phyloP scores from a whole-genome alignment of 1,284 basidiomycete species.

The Golubevia pallescens region DNA sequence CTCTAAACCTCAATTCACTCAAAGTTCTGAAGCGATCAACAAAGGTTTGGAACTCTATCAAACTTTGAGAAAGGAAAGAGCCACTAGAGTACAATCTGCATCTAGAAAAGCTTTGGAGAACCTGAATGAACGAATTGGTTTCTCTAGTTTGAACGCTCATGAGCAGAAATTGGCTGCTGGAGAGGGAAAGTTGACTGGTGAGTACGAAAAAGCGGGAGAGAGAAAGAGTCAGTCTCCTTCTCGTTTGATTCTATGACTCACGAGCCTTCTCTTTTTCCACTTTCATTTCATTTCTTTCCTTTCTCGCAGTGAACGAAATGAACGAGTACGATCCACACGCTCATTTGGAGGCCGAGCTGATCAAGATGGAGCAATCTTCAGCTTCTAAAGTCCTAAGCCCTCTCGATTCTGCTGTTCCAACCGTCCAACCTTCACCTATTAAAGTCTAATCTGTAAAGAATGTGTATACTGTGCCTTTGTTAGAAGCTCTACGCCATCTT shows the following conservation, averaged over 20 bases:
- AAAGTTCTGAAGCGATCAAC: constrained; percentile 38
- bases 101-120: constrained; percentile 63
- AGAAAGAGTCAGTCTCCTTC: not conserved
- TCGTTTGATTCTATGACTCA: constrained; percentile 1
- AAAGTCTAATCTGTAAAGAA: no score
- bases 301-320: constrained; percentile 37
- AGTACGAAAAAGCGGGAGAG: constrained; percentile 12
- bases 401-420: no score
- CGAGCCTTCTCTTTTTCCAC: constrained; percentile 6
- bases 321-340: constrained; percentile 42
- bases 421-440: no score
- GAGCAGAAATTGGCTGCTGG: constrained; percentile 62
- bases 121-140: constrained; percentile 66
- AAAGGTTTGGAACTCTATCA: constrained; percentile 63
- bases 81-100: constrained; percentile 64
- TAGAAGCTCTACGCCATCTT: no score
- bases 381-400: no score
- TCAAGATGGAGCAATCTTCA: no score
- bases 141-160: constrained; percentile 57
- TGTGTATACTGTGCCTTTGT: no score
- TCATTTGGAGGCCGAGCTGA: not conserved
- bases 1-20: constrained; percentile 46
- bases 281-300: constrained; percentile 10
- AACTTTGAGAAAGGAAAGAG: constrained; percentile 64
- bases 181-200: constrained; percentile 59